Percentiles rank a stretch among this genome's conserved stretches.
phyloP scores from a whole-genome alignment of 2,329 filamentous ascomycete species.

The Metarhizium brunneum region DNA sequence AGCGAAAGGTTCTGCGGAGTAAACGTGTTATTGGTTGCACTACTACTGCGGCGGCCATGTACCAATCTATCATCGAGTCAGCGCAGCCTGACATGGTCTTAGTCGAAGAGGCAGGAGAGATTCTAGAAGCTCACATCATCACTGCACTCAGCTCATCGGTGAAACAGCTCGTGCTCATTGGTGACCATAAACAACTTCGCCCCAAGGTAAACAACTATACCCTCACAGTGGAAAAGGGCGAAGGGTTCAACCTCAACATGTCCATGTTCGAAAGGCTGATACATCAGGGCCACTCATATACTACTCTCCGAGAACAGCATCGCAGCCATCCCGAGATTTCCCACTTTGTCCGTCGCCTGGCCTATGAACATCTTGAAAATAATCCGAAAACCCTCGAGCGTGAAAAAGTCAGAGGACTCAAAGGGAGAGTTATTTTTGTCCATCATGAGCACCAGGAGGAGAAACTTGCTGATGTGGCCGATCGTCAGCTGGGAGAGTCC shows the following conservation, averaged over 20 bases:
- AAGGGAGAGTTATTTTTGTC: conserved; percentile 54
- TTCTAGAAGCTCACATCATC: conserved; percentile 55
- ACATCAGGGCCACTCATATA: conserved; percentile 40
- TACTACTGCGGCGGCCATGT: conserved; percentile 60
- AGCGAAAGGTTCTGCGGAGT: conserved; percentile 32
- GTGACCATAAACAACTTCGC: conserved; percentile 64
- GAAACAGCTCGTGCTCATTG: conserved; percentile 60
- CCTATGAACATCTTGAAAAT: conserved; percentile 54
- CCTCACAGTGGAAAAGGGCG: conserved; percentile 52
- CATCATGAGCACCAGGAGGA: conserved; percentile 50
- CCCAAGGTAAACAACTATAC: conserved; percentile 56
- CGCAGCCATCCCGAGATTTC: conserved; percentile 64
- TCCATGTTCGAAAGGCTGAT: conserved; percentile 64
- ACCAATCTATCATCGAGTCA: conserved; percentile 42
- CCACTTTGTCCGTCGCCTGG: conserved; percentile 42
- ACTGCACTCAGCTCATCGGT: conserved; percentile 45
- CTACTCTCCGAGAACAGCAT: conserved; percentile 51
- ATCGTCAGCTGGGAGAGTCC: conserved; percentile 38
- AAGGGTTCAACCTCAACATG: conserved; percentile 56
- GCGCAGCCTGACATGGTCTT: conserved; percentile 51
- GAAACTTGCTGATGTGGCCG: conserved; percentile 36
- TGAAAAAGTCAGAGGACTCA: conserved; percentile 43
- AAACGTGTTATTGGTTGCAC: conserved; percentile 62
- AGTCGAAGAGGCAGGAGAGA: conserved; percentile 66
- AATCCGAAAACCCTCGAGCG: conserved; percentile 37